A percentile compares a stretch with the other conserved stretches of the same genome.
phyloP scores from a whole-genome alignment of 2,329 filamentous ascomycete genomes.

The Pyrenochaeta sp. region DNA sequence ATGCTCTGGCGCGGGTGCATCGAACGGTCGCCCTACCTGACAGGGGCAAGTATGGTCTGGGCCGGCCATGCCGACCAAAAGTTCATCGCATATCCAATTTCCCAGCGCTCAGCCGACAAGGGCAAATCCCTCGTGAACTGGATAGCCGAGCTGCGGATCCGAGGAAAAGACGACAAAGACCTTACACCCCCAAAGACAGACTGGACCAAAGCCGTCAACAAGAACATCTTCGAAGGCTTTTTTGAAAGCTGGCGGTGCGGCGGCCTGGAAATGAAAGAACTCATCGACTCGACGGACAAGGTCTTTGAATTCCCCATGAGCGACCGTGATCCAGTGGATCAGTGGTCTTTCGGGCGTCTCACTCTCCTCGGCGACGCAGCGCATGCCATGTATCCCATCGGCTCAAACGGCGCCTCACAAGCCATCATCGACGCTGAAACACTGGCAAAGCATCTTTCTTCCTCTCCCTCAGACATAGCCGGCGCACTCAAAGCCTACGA shows the following conservation, averaged over 20 bases:
- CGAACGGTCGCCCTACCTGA: constrained; percentile 51
- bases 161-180: constrained; percentile 52
- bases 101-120: constrained; percentile 42
- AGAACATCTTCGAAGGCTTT: constrained; percentile 49
- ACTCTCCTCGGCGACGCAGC: constrained; percentile 54
- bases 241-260: constrained; percentile 55
- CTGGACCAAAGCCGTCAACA: constrained; percentile 54
- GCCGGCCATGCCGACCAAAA: constrained; percentile 57
- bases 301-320: constrained; percentile 59
- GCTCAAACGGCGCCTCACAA: constrained; percentile 54
- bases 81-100: constrained; percentile 58
- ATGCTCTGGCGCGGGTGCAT: constrained; percentile 57
- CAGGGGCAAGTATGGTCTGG: constrained; percentile 56
- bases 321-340: constrained; percentile 52
- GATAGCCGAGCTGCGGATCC: constrained; percentile 56
- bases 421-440: constrained; percentile 55
- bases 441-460: constrained; percentile 44
- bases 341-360: constrained; percentile 46
- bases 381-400: constrained; percentile 54
- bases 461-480: constrained; percentile 31
- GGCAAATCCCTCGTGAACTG: constrained; percentile 55
- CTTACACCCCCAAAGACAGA: constrained; percentile 54
- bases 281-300: constrained; percentile 53
- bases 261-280: constrained; percentile 51
- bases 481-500: constrained; percentile 51